Percentiles rank a stretch among this genome's conserved stretches.
Conservation (phyloP, 257 asterid genomes). For the Nicotiana tomentosiformis region DNA sequence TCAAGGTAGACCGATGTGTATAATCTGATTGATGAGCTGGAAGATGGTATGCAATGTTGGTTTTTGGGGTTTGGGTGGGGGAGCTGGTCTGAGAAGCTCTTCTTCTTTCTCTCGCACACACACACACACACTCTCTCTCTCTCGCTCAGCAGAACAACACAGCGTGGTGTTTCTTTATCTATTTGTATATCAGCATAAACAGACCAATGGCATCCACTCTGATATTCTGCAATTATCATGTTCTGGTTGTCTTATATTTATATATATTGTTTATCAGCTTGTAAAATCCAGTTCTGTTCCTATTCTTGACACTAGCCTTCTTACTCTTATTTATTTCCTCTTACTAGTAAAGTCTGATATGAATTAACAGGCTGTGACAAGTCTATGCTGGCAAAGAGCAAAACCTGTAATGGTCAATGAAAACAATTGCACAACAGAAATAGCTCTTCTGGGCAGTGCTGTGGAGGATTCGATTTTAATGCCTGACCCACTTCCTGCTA, state of each 20-base stretch:
- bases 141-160: background rate
- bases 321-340: background rate
- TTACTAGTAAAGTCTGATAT: constrained; percentile 19
- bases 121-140: background rate
- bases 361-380: constrained; percentile 74
- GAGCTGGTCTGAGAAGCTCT: background rate
- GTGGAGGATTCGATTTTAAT: constrained; percentile 82
- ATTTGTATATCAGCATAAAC: background rate
- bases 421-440: constrained; percentile 62
- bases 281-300: background rate
- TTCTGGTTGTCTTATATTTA: background rate
- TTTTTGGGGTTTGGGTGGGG: background rate
- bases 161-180: background rate
- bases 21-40: constrained; percentile 2
- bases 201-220: background rate
- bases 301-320: background rate
- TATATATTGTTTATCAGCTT: background rate
- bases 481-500: constrained; percentile 97
- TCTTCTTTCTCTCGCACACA: background rate
- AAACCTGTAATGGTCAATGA: constrained; percentile 63
- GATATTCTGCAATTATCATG: background rate
- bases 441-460: constrained; percentile 78
- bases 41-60: background rate
- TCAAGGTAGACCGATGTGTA: background rate
- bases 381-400: constrained; percentile 94